Base-by-base conservation (phyloP, 1,284 basidiomycete species). In the Crucibulum parvulum region DNA sequence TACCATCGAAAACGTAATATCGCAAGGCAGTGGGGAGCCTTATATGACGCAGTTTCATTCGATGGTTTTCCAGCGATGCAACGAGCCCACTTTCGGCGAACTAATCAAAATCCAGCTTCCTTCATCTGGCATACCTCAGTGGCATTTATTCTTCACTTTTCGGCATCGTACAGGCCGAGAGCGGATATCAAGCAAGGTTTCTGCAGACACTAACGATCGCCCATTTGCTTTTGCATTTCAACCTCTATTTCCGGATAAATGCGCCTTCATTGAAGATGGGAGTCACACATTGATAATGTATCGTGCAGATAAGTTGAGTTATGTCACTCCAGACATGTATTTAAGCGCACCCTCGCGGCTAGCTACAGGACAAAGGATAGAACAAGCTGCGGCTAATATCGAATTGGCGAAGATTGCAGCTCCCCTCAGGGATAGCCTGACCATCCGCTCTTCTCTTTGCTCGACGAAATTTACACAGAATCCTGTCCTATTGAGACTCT, bases 381-480 rank as follows among this genome's bases (percentile, higher is more conserved):
- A 92, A 34, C 85, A 88, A 57, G 72, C 91, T 24, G 66, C 76
- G 2, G 70, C 94, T 6, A 85, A 89, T 3, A 73, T 85, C 3
- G 89, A 93, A 36, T 80, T 94, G 66, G 81, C 86, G 64, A 86
- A 87, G 63, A 70, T 87, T 36, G 87, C 92, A 7, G 83, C 89
- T 6, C 88, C 92, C 0, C 77, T 93, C 50, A 85, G 88, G 55
- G 96, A 99, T 73, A 88, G 87, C 31, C 79, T 98, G 61, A 86
- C 88, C 37, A 87, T 99, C 47, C 90, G 96, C 6, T 93, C 94
- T 1, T 97, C 94, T 34, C 84, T 99, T 5, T 96, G 95, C 72
- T 99, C 97, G 2, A 98, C 94, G 6, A 87, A 89, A 62, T 94
- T 93, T 74, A 98, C 96, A 0, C 96, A 98, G 75, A 96, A 98